Evolutionary conservation across 2,329 filamentous ascomycete species (phyloP).

Genomic region (Xylariales sp.): DNA sequence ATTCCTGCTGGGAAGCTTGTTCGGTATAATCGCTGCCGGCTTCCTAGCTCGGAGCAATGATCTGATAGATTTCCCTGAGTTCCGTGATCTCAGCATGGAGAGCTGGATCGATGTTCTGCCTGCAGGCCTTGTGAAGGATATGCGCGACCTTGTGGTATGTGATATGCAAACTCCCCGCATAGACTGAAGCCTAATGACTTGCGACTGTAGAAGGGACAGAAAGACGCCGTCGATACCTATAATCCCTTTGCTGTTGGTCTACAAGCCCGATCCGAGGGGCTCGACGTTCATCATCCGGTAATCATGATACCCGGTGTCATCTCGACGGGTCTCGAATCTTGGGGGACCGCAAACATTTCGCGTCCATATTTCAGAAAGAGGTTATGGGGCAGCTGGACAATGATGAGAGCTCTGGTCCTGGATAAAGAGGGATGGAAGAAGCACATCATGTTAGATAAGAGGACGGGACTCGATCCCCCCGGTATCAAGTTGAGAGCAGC

Average conservation of each 20-base stretch:
- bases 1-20: slow-evolving; percentile 83
- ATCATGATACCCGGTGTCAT: slow-evolving; percentile 98
- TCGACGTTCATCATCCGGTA: slow-evolving; percentile 78
- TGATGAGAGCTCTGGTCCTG: slow-evolving; percentile 92
- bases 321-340: slow-evolving; percentile 92
- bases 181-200: neutral
- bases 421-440: slow-evolving; percentile 94
- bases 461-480: slow-evolving; percentile 85
- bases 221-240: slow-evolving; percentile 76
- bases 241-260: slow-evolving; percentile 91
- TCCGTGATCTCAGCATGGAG: slow-evolving; percentile 75
- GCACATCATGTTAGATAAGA: slow-evolving; percentile 94
- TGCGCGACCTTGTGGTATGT: slow-evolving; percentile 75
- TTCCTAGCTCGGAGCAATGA: slow-evolving; percentile 89
- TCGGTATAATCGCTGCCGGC: slow-evolving; percentile 80
- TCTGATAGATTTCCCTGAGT: slow-evolving; percentile 72
- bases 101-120: slow-evolving; percentile 83
- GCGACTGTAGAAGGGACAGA: slow-evolving; percentile 66
- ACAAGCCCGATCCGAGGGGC: slow-evolving; percentile 74
- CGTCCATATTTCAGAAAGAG: slow-evolving; percentile 90
- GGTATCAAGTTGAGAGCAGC: slow-evolving; percentile 86
- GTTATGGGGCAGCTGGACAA: slow-evolving; percentile 96
- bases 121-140: slow-evolving; percentile 78
- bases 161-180: neutral
- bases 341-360: slow-evolving; percentile 83